Evolutionary conservation across 306 rosid species (phyloP).

Genomic region (Fragaria vesca): DNA sequence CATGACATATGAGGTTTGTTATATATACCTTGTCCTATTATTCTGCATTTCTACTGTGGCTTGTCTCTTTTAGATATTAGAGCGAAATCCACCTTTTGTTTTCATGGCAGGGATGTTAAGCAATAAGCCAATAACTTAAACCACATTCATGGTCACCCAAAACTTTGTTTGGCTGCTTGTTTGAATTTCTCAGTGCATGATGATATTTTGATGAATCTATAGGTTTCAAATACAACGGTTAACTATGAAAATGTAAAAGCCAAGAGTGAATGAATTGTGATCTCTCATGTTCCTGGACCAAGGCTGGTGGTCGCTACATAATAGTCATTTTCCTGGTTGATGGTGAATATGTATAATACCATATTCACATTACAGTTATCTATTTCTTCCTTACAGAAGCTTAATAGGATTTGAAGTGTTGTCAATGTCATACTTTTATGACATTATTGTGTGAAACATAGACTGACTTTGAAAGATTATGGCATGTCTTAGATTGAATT

Average conservation of each 20-base stretch:
- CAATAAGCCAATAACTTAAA: neutral
- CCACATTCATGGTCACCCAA: neutral
- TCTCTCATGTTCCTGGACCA: neutral
- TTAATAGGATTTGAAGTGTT: neutral
- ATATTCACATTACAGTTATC: neutral
- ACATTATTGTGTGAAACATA: neutral
- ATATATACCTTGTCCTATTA: neutral
- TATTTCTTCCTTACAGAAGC: neutral
- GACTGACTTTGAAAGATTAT: neutral
- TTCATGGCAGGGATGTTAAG: neutral
- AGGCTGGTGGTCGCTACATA: constrained; percentile 3
- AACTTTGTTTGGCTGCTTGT: neutral
- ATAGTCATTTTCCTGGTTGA: neutral
- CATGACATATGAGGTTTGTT: constrained; percentile 88
- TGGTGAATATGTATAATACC: too few relatives aligned
- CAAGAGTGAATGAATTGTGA: neutral
- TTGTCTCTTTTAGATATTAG: neutral
- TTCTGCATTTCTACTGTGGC: neutral
- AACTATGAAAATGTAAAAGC: neutral
- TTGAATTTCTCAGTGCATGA: neutral
- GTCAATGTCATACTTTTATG: neutral
- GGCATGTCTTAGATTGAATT: neutral
- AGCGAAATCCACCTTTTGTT: neutral
- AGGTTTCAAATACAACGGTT: neutral
- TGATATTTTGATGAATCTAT: neutral